phyloP scores from a whole-genome alignment of 2,329 filamentous ascomycete species.

The Aspergillus uvarum region DNA sequence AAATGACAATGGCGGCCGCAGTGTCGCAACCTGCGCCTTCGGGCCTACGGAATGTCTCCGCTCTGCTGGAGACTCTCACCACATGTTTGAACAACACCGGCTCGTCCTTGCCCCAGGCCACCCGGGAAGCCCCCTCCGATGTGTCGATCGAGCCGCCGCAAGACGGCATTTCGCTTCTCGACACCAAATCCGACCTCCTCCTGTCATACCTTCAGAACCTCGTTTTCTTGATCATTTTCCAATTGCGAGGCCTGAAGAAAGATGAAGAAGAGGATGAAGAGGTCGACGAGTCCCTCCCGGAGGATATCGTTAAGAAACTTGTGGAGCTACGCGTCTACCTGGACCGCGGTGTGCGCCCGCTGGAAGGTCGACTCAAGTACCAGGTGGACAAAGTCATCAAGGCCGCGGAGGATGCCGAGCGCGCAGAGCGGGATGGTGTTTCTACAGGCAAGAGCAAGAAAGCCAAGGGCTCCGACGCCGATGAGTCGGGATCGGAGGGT shows the following conservation, averaged over 20 bases:
- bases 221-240: conserved; percentile 80
- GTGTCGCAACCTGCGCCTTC: conserved; percentile 21
- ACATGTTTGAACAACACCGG: conserved; percentile 35
- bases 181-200: conserved; percentile 95
- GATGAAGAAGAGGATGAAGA: conserved; percentile 33
- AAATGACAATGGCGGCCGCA: conserved; percentile 27
- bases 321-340: conserved; percentile 88
- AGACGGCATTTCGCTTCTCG: conserved; percentile 89
- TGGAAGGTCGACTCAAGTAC: conserved; percentile 89
- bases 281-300: conserved; percentile 50
- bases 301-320: conserved; percentile 79
- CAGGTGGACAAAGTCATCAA: conserved; percentile 94
- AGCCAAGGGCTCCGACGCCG: conserved; percentile 28
- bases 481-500: conserved; percentile 26
- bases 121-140: conserved; percentile 49
- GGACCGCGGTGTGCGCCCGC: conserved; percentile 84
- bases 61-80: conserved; percentile 36
- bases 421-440: conserved; percentile 27
- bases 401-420: conserved; percentile 63
- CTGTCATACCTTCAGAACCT: conserved; percentile 94
- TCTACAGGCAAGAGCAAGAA: conserved; percentile 30
- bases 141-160: conserved; percentile 72
- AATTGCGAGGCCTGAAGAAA: conserved; percentile 61
- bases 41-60: conserved; percentile 27
- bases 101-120: conserved; percentile 35